These are phyloP conservation scores for Solanum piurae DNA, from an alignment of 257 asterid genomes.

Conservation along the genomic window DNA sequence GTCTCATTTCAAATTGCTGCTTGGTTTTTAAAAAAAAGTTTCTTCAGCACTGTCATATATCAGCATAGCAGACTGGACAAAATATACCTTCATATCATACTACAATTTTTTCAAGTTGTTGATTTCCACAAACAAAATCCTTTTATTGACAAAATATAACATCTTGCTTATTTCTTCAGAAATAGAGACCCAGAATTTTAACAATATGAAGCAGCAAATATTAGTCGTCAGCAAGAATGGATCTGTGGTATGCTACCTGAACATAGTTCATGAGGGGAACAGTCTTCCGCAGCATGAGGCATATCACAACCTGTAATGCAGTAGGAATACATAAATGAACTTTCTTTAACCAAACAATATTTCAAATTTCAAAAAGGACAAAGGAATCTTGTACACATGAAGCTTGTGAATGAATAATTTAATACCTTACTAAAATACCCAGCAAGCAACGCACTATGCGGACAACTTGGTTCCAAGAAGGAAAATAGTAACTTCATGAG, in stretches of 20 bases:
- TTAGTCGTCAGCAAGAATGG: neutral
- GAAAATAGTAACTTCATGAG: conserved; percentile 92
- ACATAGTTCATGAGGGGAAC: conserved; percentile 85
- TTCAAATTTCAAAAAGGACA: neutral
- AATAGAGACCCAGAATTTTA: neutral
- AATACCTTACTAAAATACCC: conserved; percentile 97
- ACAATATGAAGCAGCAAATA: neutral
- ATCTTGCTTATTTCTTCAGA: neutral
- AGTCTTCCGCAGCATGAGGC: conserved; percentile 91
- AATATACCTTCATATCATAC: neutral
- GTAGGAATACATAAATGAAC: conserved; percentile 9
- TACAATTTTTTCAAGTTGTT: neutral
- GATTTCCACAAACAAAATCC: neutral
- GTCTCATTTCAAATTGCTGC: neutral
- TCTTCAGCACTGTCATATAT: neutral
- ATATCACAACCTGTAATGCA: conserved; percentile 72
- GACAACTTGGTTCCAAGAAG: conserved; percentile 80
- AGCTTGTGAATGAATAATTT: neutral
- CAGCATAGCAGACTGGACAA: neutral
- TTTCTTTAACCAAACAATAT: neutral
- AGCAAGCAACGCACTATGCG: conserved; percentile 81
- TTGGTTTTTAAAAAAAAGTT: neutral
- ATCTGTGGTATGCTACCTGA: conserved; percentile 35
- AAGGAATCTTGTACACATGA: neutral
- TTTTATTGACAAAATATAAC: neutral